These are phyloP conservation scores for Immersiporthe knoxdaviesiana DNA, from an alignment of 2,329 filamentous ascomycete species.

Conservation along the genomic window DNA sequence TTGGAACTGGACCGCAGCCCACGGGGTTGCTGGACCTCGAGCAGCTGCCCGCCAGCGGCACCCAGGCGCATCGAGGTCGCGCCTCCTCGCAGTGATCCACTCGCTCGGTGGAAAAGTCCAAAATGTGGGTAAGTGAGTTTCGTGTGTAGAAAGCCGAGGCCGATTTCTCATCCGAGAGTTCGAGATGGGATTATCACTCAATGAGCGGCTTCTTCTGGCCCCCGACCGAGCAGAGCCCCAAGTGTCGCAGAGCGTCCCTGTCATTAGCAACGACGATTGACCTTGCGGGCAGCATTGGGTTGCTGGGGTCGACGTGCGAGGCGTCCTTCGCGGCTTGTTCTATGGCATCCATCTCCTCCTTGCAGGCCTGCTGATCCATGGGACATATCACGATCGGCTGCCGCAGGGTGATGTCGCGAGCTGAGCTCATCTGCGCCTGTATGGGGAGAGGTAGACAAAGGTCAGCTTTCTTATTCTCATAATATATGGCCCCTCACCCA, in stretches of 20 bases:
- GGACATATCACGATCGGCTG: constrained; percentile 97
- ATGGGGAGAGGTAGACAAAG: constrained; percentile 13
- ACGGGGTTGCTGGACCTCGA: background rate
- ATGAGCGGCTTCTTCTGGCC: constrained; percentile 69
- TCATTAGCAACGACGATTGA: constrained; percentile 82
- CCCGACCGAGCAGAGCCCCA: constrained; percentile 66
- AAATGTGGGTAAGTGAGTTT: background rate
- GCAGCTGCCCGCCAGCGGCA: background rate
- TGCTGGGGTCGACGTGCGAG: constrained; percentile 82
- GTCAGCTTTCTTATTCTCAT: constrained; percentile 10
- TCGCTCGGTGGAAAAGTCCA: background rate
- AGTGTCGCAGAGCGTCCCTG: constrained; percentile 62
- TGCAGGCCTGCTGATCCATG: constrained; percentile 91
- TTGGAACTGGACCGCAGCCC: background rate
- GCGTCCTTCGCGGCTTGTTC: constrained; percentile 95
- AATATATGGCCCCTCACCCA: background rate
- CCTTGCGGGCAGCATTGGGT: constrained; percentile 87
- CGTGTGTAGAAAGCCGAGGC: background rate
- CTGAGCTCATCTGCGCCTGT: constrained; percentile 85
- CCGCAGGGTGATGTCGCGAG: constrained; percentile 83
- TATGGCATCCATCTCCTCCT: constrained; percentile 98
- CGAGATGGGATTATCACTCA: constrained; percentile 48
- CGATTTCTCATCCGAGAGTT: background rate
- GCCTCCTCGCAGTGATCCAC: background rate
- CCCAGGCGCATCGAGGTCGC: background rate